Percentiles rank a stretch among this genome's conserved stretches.
Conservation (phyloP, 2,329 filamentous ascomycete species). For the Hypomyces rosellus region DNA sequence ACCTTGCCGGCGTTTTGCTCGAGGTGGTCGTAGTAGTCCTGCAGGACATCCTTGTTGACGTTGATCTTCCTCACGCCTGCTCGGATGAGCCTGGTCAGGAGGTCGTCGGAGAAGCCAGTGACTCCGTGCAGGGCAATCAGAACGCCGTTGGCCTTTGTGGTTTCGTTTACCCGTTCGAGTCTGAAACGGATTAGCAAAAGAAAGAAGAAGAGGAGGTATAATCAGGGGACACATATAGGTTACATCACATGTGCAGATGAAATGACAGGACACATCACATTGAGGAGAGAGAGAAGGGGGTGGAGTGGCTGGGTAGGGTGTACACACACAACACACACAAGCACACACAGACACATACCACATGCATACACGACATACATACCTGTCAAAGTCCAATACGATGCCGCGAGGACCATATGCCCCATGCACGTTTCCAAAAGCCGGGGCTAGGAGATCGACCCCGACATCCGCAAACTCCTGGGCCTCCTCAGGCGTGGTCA, state of each 20-base stretch:
- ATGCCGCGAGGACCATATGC: slow-evolving; percentile 49
- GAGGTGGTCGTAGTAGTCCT: slow-evolving; percentile 33
- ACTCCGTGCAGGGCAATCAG: slow-evolving; percentile 42
- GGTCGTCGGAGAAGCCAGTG: slow-evolving; percentile 37
- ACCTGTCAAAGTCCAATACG: slow-evolving; percentile 7
- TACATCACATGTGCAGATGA: no score
- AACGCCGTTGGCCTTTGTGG: slow-evolving; percentile 1
- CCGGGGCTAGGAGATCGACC: slow-evolving; percentile 67
- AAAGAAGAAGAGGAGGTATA: no score
- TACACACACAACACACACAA: no score
- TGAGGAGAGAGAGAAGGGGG: neutral
- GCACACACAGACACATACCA: no score
- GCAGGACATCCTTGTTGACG: slow-evolving; percentile 39
- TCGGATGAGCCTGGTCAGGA: slow-evolving; percentile 38
- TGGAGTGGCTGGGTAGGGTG: no score
- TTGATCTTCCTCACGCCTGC: slow-evolving; percentile 43
- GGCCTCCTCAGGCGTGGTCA: slow-evolving; percentile 64
- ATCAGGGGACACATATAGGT: no score
- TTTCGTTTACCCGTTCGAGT: slow-evolving; percentile 3
- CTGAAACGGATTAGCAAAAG: slow-evolving; percentile 16
- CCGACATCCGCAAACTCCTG: slow-evolving; percentile 63
- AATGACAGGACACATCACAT: neutral
- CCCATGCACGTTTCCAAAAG: slow-evolving; percentile 71
- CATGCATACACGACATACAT: neutral
- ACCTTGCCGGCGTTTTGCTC: slow-evolving; percentile 25